Conservation (phyloP, 345 rosid species). For the Rhizophora mangle region DNA sequence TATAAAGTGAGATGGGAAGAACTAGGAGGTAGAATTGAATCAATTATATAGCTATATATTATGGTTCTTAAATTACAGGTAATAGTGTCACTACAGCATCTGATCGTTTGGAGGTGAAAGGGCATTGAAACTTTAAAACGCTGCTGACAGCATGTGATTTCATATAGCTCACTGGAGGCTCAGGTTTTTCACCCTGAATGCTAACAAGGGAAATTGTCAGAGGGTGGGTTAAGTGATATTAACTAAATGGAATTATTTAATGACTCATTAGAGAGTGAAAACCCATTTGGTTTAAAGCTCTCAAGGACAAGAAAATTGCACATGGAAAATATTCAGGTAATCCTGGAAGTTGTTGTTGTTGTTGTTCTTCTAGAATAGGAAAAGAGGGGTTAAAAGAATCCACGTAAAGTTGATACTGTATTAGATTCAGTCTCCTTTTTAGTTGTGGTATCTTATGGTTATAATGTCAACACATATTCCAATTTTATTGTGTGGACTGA, state of each 20-base stretch:
- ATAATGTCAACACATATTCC: slow-evolving; percentile 8
- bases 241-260: not conserved
- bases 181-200: slow-evolving; percentile 46
- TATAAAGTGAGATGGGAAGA: no score
- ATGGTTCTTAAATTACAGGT: no score
- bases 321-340: not conserved
- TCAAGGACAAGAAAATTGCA: not conserved
- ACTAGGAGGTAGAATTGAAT: no score
- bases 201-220: not conserved
- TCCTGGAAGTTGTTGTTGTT: not conserved
- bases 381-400: slow-evolving; percentile 21
- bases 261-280: not conserved
- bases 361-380: not conserved
- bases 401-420: slow-evolving; percentile 28
- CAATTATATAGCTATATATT: no score
- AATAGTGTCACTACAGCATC: no score
- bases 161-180: slow-evolving; percentile 24
- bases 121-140: not conserved
- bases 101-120: no score
- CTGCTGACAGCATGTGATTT: not conserved
- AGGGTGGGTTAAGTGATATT: not conserved
- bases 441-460: slow-evolving; percentile 13
- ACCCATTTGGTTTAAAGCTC: not conserved
- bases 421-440: slow-evolving; percentile 18
- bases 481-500: not conserved